Evolutionary conservation across 1,284 basidiomycete species (phyloP).

Genomic region (Moniliophthora roreri): DNA sequence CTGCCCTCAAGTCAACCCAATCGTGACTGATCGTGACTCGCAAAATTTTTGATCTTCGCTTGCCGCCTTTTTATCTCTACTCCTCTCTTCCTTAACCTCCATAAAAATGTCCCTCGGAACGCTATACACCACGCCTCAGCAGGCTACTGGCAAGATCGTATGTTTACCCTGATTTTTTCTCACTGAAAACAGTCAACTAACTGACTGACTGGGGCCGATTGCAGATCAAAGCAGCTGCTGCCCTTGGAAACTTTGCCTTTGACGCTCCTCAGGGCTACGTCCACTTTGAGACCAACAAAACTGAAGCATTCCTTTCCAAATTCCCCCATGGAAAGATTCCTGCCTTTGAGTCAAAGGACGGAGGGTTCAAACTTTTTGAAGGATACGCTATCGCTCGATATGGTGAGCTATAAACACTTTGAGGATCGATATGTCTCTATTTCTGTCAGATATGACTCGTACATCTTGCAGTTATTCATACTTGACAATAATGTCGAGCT

Average conservation of each 20-base stretch:
- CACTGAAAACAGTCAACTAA: neutral
- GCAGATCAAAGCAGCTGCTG: slow-evolving; percentile 75
- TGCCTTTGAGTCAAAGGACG: slow-evolving; percentile 76
- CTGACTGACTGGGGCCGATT: slow-evolving; percentile 9
- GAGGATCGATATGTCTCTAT: neutral
- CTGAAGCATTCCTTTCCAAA: slow-evolving; percentile 74
- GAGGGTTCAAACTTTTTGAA: slow-evolving; percentile 77
- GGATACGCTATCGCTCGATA: slow-evolving; percentile 83
- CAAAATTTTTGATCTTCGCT: slow-evolving; percentile 6
- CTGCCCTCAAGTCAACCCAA: slow-evolving; percentile 11
- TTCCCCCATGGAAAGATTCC: slow-evolving; percentile 89
- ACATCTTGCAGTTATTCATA: slow-evolving; percentile 59
- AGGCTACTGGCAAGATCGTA: slow-evolving; percentile 51
- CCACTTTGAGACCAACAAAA: slow-evolving; percentile 76
- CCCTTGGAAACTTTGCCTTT: slow-evolving; percentile 69
- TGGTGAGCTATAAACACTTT: slow-evolving; percentile 57
- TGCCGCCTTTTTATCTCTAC: slow-evolving; percentile 17
- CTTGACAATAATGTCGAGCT: slow-evolving; percentile 64
- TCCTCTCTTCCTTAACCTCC: neutral
- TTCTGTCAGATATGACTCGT: slow-evolving; percentile 37
- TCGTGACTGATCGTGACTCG: slow-evolving; percentile 11
- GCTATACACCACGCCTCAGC: slow-evolving; percentile 50
- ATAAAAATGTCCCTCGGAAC: slow-evolving; percentile 59
- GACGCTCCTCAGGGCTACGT: slow-evolving; percentile 58
- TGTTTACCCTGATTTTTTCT: slow-evolving; percentile 24